Conservation (phyloP, 306 rosid species). For the Arachis stenosperma region DNA sequence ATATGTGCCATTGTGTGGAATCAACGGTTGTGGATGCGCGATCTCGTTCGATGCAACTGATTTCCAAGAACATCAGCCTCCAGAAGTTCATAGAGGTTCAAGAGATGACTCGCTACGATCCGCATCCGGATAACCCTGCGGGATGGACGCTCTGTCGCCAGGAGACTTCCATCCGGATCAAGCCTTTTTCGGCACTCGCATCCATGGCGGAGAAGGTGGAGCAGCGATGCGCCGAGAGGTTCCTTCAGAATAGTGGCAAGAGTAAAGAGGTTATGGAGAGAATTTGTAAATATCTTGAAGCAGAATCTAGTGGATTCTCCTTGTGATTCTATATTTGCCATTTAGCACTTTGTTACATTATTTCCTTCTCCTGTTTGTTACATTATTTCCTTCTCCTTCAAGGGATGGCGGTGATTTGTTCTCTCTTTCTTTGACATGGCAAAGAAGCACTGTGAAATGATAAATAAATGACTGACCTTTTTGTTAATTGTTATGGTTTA, state of each 20-base stretch:
- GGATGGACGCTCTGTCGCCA: conserved; percentile 83
- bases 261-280: conserved; percentile 97
- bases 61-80: conserved; percentile 66
- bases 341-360: neutral
- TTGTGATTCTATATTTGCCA: conserved; percentile 42
- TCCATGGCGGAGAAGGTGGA: conserved; percentile 92
- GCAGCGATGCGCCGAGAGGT: conserved; percentile 80
- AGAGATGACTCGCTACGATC: conserved; percentile 73
- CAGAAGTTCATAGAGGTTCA: conserved; percentile 80
- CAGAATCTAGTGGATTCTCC: conserved; percentile 63
- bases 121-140: conserved; percentile 67
- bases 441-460: neutral
- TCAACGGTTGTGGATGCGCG: conserved; percentile 67
- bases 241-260: conserved; percentile 79
- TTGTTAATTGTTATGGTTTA: neutral
- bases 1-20: conserved; percentile 82
- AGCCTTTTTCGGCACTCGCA: conserved; percentile 82
- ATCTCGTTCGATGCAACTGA: conserved; percentile 63
- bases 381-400: neutral
- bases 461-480: neutral
- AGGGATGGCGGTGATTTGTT: neutral
- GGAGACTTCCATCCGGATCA: conserved; percentile 75
- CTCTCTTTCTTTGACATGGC: no score
- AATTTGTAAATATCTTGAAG: conserved; percentile 88
- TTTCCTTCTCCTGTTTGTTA: conserved; percentile 5